Percentiles rank a stretch among this genome's conserved stretches.
Evolutionary conservation across 2,329 filamentous ascomycete species (phyloP).

Genomic region (Lecanicillium sp.): DNA sequence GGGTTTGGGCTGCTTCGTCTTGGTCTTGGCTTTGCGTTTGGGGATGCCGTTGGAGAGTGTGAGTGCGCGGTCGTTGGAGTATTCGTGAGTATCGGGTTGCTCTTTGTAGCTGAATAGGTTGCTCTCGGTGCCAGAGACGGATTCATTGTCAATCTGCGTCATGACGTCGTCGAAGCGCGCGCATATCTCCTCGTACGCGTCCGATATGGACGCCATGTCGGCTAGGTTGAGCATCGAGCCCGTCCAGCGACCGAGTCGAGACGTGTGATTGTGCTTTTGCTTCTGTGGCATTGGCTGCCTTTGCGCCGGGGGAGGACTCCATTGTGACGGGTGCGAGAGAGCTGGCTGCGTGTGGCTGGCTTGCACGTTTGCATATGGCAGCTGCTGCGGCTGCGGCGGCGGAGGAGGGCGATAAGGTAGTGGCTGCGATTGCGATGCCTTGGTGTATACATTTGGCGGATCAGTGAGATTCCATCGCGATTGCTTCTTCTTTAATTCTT

Average conservation of each 20-base stretch:
- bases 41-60: slow-evolving; percentile 3
- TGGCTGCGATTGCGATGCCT: background rate
- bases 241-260: slow-evolving; percentile 25
- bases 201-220: slow-evolving; percentile 27
- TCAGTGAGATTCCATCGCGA: slow-evolving; percentile 4
- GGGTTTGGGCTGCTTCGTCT: slow-evolving; percentile 17
- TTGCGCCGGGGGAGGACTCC: background rate
- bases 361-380: background rate
- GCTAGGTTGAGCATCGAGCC: slow-evolving; percentile 35
- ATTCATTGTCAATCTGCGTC: slow-evolving; percentile 63
- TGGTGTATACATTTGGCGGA: slow-evolving; percentile 9
- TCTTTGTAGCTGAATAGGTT: slow-evolving; percentile 38
- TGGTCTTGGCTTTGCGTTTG: slow-evolving; percentile 19
- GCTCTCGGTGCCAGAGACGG: slow-evolving; percentile 42
- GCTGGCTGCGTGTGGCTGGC: slow-evolving; percentile 2
- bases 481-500: background rate
- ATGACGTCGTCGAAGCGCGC: slow-evolving; percentile 57
- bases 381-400: slow-evolving; percentile 2
- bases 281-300: slow-evolving; percentile 2
- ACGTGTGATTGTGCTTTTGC: slow-evolving; percentile 12
- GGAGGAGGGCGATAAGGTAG: background rate
- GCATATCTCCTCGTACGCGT: slow-evolving; percentile 36
- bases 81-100: slow-evolving; percentile 8
- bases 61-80: background rate
- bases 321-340: background rate